Conservation (phyloP, 257 asterid genomes). For the Perilla frutescens region DNA sequence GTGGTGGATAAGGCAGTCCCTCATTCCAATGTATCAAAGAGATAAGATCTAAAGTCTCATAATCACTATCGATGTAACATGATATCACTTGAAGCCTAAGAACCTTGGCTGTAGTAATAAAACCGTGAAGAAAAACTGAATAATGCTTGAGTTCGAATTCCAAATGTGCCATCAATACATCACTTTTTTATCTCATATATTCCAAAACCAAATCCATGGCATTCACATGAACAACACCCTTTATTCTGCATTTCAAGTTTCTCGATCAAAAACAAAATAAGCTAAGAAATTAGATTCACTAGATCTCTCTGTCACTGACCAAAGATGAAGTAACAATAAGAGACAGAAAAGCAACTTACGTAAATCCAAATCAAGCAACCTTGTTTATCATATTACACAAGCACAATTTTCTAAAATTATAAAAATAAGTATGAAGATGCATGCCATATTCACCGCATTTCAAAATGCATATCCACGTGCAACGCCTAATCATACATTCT, state of each 20-base stretch:
- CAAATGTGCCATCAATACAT: conserved; percentile 21
- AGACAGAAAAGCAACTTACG: neutral
- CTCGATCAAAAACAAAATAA: conserved; percentile 22
- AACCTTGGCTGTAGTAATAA: conserved; percentile 22
- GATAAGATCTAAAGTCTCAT: neutral
- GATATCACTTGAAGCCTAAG: conserved; percentile 25
- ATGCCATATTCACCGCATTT: conserved; percentile 8
- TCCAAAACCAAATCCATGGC: conserved; percentile 15
- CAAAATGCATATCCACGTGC: neutral
- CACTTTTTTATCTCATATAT: conserved; percentile 7
- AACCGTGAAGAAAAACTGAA: conserved; percentile 15
- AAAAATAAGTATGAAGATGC: neutral
- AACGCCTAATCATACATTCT: neutral
- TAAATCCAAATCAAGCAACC: conserved; percentile 23
- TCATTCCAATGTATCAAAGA: conserved; percentile 15
- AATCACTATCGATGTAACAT: conserved; percentile 15
- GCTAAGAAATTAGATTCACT: neutral
- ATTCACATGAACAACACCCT: neutral
- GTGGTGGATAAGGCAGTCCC: neutral
- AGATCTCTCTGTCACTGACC: neutral
- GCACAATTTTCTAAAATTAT: neutral
- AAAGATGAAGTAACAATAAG: conserved; percentile 12
- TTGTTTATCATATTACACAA: neutral
- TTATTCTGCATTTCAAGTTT: conserved; percentile 3
- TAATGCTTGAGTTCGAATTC: conserved; percentile 3